Percentiles rank a stretch among this genome's conserved stretches.
These are phyloP conservation scores for Rhodofomes roseus DNA, from an alignment of 1,284 basidiomycete species.

Conservation along the genomic window DNA sequence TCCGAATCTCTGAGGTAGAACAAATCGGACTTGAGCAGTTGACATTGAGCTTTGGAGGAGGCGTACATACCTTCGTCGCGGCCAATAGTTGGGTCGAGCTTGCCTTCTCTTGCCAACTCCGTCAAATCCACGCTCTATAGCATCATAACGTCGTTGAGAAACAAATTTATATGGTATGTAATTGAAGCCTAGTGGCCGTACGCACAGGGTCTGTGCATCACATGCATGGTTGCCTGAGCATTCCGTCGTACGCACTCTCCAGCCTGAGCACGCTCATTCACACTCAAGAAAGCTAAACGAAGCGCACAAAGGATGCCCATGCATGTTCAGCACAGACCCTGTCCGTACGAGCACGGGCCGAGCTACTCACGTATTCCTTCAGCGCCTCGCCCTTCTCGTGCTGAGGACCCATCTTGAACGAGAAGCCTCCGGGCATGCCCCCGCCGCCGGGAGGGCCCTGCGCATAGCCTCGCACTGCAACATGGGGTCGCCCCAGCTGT, in stretches of 20 bases:
- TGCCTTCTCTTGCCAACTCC: conserved; percentile 77
- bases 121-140: conserved; percentile 81
- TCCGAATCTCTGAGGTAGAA: conserved; percentile 65
- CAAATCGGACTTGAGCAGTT: not conserved
- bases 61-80: conserved; percentile 71
- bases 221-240: not conserved
- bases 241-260: not conserved
- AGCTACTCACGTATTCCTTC: conserved; percentile 73
- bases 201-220: not conserved
- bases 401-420: conserved; percentile 53
- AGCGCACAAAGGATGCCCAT: not conserved
- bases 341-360: not conserved
- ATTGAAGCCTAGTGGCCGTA: not conserved
- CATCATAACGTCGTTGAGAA: not conserved
- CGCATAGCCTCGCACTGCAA: conserved; percentile 26
- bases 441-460: conserved; percentile 36
- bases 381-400: conserved; percentile 76
- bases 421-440: conserved; percentile 43
- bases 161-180: not conserved
- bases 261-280: not conserved
- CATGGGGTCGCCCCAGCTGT: not conserved
- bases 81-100: conserved; percentile 88
- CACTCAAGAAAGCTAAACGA: not conserved
- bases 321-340: conserved; percentile 4
- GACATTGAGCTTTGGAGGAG: not conserved